Evolutionary conservation across 805 yeast species (phyloP).

Genomic region (Saturnispora hagleri): DNA sequence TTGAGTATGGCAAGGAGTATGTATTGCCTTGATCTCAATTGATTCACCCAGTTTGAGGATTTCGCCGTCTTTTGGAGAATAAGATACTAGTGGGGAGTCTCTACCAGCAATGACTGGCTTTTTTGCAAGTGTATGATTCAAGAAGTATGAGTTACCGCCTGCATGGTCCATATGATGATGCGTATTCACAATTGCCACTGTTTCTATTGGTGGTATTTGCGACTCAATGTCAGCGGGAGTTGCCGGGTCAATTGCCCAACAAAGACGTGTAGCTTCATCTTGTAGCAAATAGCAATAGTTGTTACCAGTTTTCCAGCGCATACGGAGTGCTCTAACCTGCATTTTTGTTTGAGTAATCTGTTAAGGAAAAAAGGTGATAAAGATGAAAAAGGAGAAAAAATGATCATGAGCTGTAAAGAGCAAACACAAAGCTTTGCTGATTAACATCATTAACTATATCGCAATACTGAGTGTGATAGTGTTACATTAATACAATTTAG

Average conservation of each 20-base stretch:
- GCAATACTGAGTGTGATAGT: no score
- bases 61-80: constrained; percentile 60
- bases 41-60: constrained; percentile 53
- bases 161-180: constrained; percentile 96
- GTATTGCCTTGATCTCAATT: constrained; percentile 65
- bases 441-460: no score
- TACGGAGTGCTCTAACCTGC: constrained; percentile 77
- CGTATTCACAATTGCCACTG: constrained; percentile 76
- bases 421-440: background rate
- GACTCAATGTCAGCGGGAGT: constrained; percentile 63
- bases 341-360: constrained; percentile 31
- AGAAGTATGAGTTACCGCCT: constrained; percentile 59
- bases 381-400: background rate
- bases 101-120: constrained; percentile 76
- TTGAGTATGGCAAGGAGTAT: constrained; percentile 97
- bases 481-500: no score
- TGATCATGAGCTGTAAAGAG: background rate
- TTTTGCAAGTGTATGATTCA: constrained; percentile 28
- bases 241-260: constrained; percentile 92
- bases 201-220: constrained; percentile 31
- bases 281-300: constrained; percentile 77
- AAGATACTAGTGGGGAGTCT: constrained; percentile 64
- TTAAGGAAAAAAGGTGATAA: background rate
- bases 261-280: constrained; percentile 54
- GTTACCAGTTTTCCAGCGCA: constrained; percentile 89